Evolutionary conservation across 176 grass and related monocot genomes (phyloP).

Genomic region (Aegilops bicornis): DNA sequence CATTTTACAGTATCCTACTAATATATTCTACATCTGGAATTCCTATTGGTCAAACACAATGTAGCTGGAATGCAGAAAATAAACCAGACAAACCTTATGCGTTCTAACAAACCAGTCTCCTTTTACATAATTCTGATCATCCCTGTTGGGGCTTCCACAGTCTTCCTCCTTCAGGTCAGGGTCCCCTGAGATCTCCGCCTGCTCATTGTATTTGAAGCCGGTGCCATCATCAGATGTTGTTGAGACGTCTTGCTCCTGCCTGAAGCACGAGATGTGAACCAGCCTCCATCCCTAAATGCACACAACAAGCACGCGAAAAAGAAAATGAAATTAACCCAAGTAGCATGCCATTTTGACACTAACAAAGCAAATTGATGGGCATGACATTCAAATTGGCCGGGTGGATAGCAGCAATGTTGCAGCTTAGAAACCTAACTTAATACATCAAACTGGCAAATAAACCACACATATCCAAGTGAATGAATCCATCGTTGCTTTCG

Average conservation of each 20-base stretch:
- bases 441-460: neutral
- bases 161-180: slow-evolving; percentile 1
- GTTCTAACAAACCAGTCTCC: slow-evolving; percentile 37
- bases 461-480: neutral
- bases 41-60: neutral
- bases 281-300: slow-evolving; percentile 45
- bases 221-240: slow-evolving; percentile 26
- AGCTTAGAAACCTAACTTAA: neutral
- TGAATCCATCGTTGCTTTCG: neutral
- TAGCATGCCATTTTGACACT: neutral
- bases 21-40: neutral
- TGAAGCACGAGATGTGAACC: slow-evolving; percentile 52
- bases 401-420: neutral
- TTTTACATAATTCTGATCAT: slow-evolving; percentile 18
- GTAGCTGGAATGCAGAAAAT: neutral
- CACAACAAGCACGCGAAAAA: neutral
- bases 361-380: neutral
- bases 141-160: neutral
- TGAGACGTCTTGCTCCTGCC: slow-evolving; percentile 49
- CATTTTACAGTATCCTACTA: neutral
- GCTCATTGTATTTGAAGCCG: neutral
- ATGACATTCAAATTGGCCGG: neutral
- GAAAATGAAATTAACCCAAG: neutral
- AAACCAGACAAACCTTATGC: slow-evolving; percentile 33
- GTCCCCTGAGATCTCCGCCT: neutral